Conservation (phyloP, 306 rosid genomes). For the Prosopis cineraria region DNA sequence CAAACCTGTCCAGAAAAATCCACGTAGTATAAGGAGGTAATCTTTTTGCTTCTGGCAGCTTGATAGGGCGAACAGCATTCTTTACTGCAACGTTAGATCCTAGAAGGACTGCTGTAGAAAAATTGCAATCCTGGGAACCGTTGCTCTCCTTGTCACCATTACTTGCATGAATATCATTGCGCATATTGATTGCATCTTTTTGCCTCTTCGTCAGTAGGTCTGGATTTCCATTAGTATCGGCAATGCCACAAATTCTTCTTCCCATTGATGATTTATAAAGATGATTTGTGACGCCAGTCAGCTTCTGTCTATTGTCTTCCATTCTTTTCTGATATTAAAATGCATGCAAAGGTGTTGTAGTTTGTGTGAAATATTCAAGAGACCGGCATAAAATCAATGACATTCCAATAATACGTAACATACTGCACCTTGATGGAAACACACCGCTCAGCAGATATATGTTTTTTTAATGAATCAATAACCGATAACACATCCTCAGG, state of each 20-base stretch:
- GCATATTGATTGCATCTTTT: slow-evolving; percentile 83
- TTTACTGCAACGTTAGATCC: slow-evolving; percentile 89
- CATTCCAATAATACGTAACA: slow-evolving; percentile 2
- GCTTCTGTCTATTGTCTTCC: slow-evolving; percentile 80
- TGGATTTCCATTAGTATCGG: slow-evolving; percentile 42
- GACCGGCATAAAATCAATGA: slow-evolving; percentile 20
- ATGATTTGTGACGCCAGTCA: slow-evolving; percentile 61
- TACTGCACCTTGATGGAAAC: slow-evolving; percentile 60
- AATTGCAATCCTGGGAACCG: slow-evolving; percentile 63
- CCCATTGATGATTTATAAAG: slow-evolving; percentile 57
- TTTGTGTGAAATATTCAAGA: not conserved
- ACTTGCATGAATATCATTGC: slow-evolving; percentile 67
- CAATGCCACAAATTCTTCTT: slow-evolving; percentile 44
- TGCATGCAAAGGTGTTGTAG: not conserved
- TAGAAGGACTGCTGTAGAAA: slow-evolving; percentile 90
- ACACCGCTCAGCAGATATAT: slow-evolving; percentile 63
- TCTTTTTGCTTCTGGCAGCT: slow-evolving; percentile 77
- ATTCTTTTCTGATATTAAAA: slow-evolving; percentile 66
- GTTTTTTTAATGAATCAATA: slow-evolving; percentile 79
- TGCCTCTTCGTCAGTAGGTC: slow-evolving; percentile 81
- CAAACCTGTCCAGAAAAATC: slow-evolving; percentile 96
- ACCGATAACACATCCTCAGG: slow-evolving; percentile 52
- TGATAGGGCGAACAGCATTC: slow-evolving; percentile 91
- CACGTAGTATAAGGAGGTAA: slow-evolving; percentile 98
- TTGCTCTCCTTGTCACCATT: slow-evolving; percentile 57